Conservation (phyloP, 2,329 filamentous ascomycete genomes). For the Colletotrichum tropicale region DNA sequence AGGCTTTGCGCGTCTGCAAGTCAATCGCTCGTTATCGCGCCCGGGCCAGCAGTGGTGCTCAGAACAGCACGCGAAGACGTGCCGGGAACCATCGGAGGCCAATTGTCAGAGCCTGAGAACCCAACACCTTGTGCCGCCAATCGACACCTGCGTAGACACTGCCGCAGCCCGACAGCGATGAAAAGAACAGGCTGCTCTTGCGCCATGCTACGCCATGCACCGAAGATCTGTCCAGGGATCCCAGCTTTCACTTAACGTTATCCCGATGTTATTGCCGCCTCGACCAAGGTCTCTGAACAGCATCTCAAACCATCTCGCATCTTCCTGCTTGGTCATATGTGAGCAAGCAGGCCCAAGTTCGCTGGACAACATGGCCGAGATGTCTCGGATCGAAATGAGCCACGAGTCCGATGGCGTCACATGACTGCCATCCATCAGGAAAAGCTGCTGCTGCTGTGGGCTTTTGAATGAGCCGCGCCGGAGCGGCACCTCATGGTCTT, state of each 20-base stretch:
- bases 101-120: not conserved
- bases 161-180: not conserved
- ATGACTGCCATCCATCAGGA: not conserved
- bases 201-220: not conserved
- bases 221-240: slow-evolving; percentile 6
- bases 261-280: not conserved
- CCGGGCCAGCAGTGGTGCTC: not conserved
- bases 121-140: not conserved
- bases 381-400: slow-evolving; percentile 11
- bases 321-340: not conserved
- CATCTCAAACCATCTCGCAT: not conserved
- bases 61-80: not conserved
- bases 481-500: not conserved
- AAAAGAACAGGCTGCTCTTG: not conserved
- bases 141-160: not conserved
- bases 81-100: not conserved
- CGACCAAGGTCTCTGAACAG: not conserved
- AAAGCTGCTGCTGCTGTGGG: not conserved
- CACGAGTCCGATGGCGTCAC: not conserved
- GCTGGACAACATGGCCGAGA: not conserved
- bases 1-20: slow-evolving; percentile 3
- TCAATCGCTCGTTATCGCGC: not conserved
- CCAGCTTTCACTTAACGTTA: not conserved
- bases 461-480: not conserved
- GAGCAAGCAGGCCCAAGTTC: not conserved